A percentile compares a stretch with the other conserved stretches of the same genome.
phyloP scores from a whole-genome alignment of 805 yeast species.

The Candida piceae region DNA sequence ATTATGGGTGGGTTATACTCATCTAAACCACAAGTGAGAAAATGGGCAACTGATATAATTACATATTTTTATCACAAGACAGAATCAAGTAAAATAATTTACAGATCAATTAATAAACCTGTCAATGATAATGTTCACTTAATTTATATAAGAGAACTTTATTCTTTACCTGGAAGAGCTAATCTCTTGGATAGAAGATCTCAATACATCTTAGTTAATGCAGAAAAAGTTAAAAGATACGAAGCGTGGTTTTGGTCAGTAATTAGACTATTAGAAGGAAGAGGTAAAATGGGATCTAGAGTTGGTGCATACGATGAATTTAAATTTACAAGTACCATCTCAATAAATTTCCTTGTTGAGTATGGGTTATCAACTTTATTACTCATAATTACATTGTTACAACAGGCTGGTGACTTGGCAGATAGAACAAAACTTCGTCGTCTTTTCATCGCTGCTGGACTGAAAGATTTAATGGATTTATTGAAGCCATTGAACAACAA shows the following conservation, averaged over 20 bases:
- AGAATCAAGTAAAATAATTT: conserved; percentile 17
- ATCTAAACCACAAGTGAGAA: conserved; percentile 73
- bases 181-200: conserved; percentile 23
- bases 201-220: conserved; percentile 20
- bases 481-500: conserved; percentile 37
- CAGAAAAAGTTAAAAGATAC: conserved; percentile 23
- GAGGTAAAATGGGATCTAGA: conserved; percentile 84
- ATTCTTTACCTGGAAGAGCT: conserved; percentile 14
- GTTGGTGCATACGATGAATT: conserved; percentile 91
- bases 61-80: conserved; percentile 40
- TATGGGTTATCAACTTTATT: conserved; percentile 48
- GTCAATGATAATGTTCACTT: conserved; percentile 32
- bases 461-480: conserved; percentile 32
- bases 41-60: conserved; percentile 77
- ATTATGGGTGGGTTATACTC: conserved; percentile 76
- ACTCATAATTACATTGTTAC: conserved; percentile 43
- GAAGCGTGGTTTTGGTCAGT: conserved; percentile 33
- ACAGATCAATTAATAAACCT: conserved; percentile 22
- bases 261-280: conserved; percentile 41
- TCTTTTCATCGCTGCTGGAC: conserved; percentile 38
- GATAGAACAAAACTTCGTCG: conserved; percentile 46
- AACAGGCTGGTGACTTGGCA: conserved; percentile 31
- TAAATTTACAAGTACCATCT: conserved; percentile 46
- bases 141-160: conserved; percentile 23
- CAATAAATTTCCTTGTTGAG: conserved; percentile 57